Evolutionary conservation across 257 asterid species (phyloP).

Genomic region (Misopates orontium): DNA sequence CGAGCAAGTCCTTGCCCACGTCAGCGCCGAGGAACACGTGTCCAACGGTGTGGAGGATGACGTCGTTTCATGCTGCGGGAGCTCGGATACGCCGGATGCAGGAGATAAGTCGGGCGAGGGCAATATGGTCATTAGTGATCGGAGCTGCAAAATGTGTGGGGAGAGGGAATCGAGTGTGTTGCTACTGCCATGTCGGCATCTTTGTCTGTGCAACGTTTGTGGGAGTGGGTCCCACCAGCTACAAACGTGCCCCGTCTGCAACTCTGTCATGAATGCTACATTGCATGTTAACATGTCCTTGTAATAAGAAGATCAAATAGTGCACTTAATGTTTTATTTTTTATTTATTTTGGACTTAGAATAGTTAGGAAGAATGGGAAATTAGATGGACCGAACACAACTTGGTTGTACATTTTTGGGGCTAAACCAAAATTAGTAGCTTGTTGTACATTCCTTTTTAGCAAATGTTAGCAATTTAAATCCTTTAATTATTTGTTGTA

Average conservation of each 20-base stretch:
- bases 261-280: constrained; percentile 62
- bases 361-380: too few species aligned
- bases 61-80: constrained; percentile 78
- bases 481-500: too few species aligned
- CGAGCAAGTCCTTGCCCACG: constrained; percentile 62
- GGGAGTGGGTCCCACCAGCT: constrained; percentile 67
- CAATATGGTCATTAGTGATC: background rate
- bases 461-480: too few species aligned
- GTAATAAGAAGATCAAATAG: too few species aligned
- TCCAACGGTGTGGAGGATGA: constrained; percentile 54
- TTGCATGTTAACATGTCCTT: constrained; percentile 69
- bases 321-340: too few species aligned
- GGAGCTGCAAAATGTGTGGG: constrained; percentile 59
- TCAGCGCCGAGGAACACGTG: constrained; percentile 35
- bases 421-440: too few species aligned
- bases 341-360: too few species aligned
- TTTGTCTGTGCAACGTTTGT: constrained; percentile 66
- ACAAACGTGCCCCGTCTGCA: constrained; percentile 70
- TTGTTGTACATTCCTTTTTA: too few species aligned
- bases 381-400: too few species aligned
- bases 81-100: constrained; percentile 34
- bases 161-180: constrained; percentile 69
- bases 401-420: too few species aligned
- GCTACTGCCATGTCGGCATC: constrained; percentile 81
- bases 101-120: constrained; percentile 16